Conservation (phyloP, 257 asterid genomes). For the Nicotiana attenuata region DNA sequence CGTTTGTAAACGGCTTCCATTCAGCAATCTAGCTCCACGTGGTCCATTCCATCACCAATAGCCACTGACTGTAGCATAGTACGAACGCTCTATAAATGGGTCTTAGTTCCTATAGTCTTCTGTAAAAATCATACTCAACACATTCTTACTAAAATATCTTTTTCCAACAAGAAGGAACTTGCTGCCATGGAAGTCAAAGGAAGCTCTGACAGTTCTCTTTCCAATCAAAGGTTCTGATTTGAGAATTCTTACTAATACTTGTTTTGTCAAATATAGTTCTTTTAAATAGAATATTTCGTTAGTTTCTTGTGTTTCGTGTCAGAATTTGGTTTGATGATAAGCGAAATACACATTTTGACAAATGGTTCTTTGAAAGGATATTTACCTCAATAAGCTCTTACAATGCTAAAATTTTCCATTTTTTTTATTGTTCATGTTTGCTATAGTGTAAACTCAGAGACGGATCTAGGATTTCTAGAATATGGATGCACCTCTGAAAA, state of each 20-base stretch:
- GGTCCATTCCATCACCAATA: neutral
- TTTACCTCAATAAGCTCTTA: neutral
- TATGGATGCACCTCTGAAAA: too few species aligned
- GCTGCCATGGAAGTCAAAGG: constrained; percentile 2
- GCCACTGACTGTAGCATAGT: neutral
- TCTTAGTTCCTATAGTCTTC: neutral
- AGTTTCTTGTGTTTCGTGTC: neutral
- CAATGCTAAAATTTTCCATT: too few species aligned
- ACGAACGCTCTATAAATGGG: neutral
- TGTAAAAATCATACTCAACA: neutral
- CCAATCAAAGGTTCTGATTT: constrained; percentile 3
- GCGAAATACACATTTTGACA: neutral
- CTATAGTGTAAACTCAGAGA: too few species aligned
- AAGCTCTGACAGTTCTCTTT: neutral
- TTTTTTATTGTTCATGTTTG: too few species aligned
- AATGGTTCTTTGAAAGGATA: neutral
- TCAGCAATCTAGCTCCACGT: neutral
- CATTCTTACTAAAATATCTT: too few species aligned
- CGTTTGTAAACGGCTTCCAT: neutral
- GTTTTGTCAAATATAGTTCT: neutral
- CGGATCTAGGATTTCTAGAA: too few species aligned
- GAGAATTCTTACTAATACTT: neutral
- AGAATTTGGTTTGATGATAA: neutral
- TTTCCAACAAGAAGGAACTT: neutral
- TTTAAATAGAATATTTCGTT: neutral